phyloP scores from a whole-genome alignment of 176 grass and related monocot species.

The Rhipidocladum racemiflorum region DNA sequence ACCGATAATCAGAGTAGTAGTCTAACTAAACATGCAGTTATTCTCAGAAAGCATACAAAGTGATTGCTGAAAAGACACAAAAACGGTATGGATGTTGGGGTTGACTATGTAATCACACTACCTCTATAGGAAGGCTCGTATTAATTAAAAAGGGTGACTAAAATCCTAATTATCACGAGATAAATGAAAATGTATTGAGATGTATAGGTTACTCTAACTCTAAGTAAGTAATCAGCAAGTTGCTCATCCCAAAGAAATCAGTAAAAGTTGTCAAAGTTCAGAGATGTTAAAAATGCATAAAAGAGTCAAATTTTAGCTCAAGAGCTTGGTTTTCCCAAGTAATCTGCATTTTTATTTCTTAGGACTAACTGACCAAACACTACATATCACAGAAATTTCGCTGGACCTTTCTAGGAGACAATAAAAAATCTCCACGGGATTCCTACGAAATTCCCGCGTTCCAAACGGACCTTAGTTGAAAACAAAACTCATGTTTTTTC shows the following conservation, averaged over 20 bases:
- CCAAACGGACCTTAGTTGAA: neutral
- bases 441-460: neutral
- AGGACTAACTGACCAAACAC: neutral
- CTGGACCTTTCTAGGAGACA: neutral
- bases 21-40: neutral
- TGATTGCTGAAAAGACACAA: neutral
- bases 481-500: neutral
- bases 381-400: neutral
- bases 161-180: neutral
- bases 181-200: neutral
- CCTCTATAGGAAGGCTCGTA: too few relatives aligned
- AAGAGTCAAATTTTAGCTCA: neutral
- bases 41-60: neutral
- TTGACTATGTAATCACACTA: too few relatives aligned
- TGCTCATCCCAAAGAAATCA: neutral
- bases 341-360: neutral
- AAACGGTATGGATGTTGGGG: neutral
- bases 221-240: neutral
- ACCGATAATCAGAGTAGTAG: neutral
- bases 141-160: neutral
- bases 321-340: neutral
- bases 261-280: neutral
- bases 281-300: neutral
- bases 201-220: neutral
- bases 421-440: too few relatives aligned